Conservation (phyloP, 1,284 basidiomycete species). For the Cystodermella granulosa region DNA sequence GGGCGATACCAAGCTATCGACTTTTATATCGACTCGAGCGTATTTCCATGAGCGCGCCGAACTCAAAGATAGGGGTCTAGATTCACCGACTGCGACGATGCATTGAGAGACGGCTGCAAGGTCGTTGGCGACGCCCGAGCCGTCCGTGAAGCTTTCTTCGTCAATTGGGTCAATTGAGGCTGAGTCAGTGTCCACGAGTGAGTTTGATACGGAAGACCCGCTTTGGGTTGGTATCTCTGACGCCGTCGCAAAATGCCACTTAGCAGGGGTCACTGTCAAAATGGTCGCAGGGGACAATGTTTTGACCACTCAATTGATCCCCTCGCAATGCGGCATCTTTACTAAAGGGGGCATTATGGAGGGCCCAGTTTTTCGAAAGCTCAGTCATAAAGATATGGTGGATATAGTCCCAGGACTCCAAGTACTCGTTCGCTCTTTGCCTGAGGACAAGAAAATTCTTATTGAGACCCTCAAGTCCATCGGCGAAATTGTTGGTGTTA, state of each 20-base stretch:
- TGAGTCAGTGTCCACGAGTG: too few relatives aligned
- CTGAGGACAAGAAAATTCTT: slow-evolving; percentile 92
- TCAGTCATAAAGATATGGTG: slow-evolving; percentile 53
- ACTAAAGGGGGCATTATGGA: slow-evolving; percentile 94
- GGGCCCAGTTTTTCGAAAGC: slow-evolving; percentile 73
- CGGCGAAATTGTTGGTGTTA: slow-evolving; percentile 94
- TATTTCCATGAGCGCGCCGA: slow-evolving; percentile 5
- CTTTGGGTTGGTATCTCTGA: slow-evolving; percentile 84
- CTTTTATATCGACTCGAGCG: slow-evolving; percentile 4
- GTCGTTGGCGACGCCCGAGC: slow-evolving; percentile 31
- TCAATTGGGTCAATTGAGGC: too few relatives aligned
- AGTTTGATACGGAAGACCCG: too few relatives aligned
- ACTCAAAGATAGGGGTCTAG: slow-evolving; percentile 2
- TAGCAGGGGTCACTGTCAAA: slow-evolving; percentile 92
- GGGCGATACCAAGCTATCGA: slow-evolving; percentile 2
- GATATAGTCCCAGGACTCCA: slow-evolving; percentile 68
- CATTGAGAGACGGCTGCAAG: slow-evolving; percentile 10
- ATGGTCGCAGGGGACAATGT: slow-evolving; percentile 99
- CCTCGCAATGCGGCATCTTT: slow-evolving; percentile 92
- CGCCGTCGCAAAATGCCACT: slow-evolving; percentile 81
- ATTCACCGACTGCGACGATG: not conserved
- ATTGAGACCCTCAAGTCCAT: slow-evolving; percentile 84
- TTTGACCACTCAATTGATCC: slow-evolving; percentile 89
- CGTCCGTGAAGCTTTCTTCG: too few relatives aligned
- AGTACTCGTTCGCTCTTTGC: slow-evolving; percentile 90